These are phyloP conservation scores for Tetracentron sinense DNA, from an alignment of 164 flowering plant genomes.

Conservation along the genomic window DNA sequence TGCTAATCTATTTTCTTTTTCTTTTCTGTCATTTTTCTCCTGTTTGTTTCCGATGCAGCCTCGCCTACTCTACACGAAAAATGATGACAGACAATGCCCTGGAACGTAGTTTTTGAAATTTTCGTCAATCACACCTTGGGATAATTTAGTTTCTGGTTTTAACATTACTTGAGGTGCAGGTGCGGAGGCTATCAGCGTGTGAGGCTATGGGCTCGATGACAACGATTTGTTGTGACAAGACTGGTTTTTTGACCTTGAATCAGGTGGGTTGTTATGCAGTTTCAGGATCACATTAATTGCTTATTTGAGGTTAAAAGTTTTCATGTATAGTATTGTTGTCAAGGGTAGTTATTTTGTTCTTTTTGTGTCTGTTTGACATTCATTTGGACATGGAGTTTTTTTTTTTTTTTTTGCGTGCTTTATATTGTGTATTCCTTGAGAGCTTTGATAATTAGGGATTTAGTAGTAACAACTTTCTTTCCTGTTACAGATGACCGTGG, in stretches of 20 bases:
- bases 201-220: constrained; percentile 99
- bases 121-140: background rate
- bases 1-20: background rate
- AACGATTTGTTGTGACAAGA: constrained; percentile 97
- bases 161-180: constrained; percentile 41
- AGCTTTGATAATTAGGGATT: background rate
- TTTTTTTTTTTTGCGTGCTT: too few relatives aligned
- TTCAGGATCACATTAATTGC: background rate
- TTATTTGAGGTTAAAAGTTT: background rate
- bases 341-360: background rate
- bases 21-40: background rate
- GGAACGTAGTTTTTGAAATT: constrained; percentile 37
- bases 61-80: constrained; percentile 97
- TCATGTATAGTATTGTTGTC: too few relatives aligned
- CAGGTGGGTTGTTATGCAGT: constrained; percentile 40
- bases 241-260: constrained; percentile 92
- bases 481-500: constrained; percentile 77
- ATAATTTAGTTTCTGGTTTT: constrained; percentile 8
- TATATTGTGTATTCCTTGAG: background rate
- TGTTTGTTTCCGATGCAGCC: constrained; percentile 39
- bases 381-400: too few relatives aligned
- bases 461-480: background rate
- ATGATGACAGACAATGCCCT: constrained; percentile 98
- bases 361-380: too few relatives aligned
- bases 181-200: constrained; percentile 93